Percentiles rank a stretch among this genome's conserved stretches.
Evolutionary conservation across 371 early-diverging fungal genomes (phyloP).

Genomic region (Mucor velutinosus): DNA sequence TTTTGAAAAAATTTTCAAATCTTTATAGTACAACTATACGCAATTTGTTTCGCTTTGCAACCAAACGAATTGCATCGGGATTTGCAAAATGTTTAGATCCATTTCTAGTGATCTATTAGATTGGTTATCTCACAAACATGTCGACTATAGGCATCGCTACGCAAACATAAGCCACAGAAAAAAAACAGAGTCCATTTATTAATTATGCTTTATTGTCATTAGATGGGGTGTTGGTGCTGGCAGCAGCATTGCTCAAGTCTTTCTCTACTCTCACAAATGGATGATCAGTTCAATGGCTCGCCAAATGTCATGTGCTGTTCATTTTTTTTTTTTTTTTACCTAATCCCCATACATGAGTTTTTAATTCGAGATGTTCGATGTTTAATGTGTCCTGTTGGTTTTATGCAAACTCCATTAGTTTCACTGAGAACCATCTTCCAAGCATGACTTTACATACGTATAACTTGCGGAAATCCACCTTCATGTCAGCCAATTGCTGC

Average conservation of each 20-base stretch:
- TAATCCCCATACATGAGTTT: conserved; percentile 77
- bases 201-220: too few species aligned
- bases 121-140: not conserved
- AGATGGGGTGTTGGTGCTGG: too few species aligned
- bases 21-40: conserved; percentile 17
- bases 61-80: conserved; percentile 8
- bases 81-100: conserved; percentile 1
- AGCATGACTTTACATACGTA: conserved; percentile 40
- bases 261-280: conserved; percentile 7
- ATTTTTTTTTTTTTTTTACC: conserved; percentile 35
- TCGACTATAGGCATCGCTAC: not conserved
- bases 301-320: not conserved
- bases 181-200: too few species aligned
- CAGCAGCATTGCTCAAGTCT: conserved; percentile 4
- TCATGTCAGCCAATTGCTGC: conserved; percentile 68
- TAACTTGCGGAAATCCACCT: conserved; percentile 69
- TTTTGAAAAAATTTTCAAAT: conserved; percentile 8
- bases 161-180: not conserved
- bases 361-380: conserved; percentile 75
- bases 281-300: not conserved
- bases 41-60: not conserved
- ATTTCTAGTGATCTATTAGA: not conserved
- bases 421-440: not conserved
- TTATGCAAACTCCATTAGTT: not conserved
- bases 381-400: conserved; percentile 63